Evolutionary conservation across 331 rosid species (phyloP), one percentile per base, ranked within the genome.

Genomic region (Ulmus americana): DNA sequence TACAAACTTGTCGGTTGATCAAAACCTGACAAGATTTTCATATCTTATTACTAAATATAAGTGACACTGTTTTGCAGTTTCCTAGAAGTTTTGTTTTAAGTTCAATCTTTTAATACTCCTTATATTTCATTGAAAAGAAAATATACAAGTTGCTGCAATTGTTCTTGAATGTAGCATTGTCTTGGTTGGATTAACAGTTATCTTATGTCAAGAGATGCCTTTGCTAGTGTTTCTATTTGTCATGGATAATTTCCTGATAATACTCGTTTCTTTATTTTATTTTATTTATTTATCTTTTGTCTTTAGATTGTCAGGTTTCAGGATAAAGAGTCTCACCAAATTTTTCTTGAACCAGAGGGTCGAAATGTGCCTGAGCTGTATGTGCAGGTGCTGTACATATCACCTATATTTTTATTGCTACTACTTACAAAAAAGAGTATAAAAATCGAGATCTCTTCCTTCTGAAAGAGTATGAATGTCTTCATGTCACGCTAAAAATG

Each of bases 271-370:
- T 15, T 39, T 5, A 6, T 28, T 9, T 38, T 0, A 20, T 45
- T 45, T 43, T 55, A 48, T 42, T 1, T 28, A 28, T 18, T 20
- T 56, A 51, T 11, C 54, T 9, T 71, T 65, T 55, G 66, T 48
- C 6, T 73, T 66, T 79, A 92, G 98, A 89, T 86, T 70, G 97
- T 92, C 50, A 82, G 95, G 67, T 92, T 92, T 69, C 76, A 86
- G 80, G 98, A 92, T 72, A 92, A 86, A 59, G 98, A 92, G 73
- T 92, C 98, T 9, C 97, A 92, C 83, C 97, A 89, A 74, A 79
- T 92, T 63, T 89, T 92, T 85, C 98, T 92, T 83, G 98, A 92
- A 78, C 98, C 98, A 5, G 98, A 92, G 85, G 98, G 97, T 57
- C 86, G 98, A 38, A 68, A 71, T 72, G 95, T 92, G 76, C 97